These are phyloP conservation scores for Mallotus repandus DNA, from an alignment of 441 rosid genomes.

Conservation along the genomic window DNA sequence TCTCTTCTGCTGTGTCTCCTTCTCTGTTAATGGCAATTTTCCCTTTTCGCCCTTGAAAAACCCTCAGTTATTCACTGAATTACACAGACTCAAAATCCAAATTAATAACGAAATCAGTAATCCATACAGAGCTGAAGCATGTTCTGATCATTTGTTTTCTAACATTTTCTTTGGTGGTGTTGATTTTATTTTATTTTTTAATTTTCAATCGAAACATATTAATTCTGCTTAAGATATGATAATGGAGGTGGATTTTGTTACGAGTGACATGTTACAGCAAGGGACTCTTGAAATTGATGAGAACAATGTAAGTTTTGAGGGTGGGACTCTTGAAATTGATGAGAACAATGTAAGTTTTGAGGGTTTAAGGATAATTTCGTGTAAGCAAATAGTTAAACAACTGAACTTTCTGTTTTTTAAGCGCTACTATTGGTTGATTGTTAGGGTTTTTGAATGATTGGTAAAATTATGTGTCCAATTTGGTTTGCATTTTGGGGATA, in stretches of 20 bases:
- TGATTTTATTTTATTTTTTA: not conserved
- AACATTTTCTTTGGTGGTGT: not conserved
- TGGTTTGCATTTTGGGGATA: not conserved
- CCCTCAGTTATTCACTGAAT: not conserved
- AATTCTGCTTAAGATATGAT: conserved; percentile 14
- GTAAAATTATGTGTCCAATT: not conserved
- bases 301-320: conserved; percentile 46
- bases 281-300: conserved; percentile 53
- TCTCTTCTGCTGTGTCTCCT: not conserved
- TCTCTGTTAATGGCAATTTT: not conserved
- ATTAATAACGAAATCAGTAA: too few species aligned
- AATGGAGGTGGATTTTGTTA: conserved; percentile 71
- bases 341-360: conserved; percentile 49
- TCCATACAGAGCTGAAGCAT: not conserved
- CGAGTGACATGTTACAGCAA: conserved; percentile 49
- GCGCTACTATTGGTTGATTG: not conserved
- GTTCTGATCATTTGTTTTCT: not conserved
- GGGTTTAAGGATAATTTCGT: not conserved
- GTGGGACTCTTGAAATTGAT: conserved; percentile 51
- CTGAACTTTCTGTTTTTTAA: not conserved
- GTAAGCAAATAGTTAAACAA: not conserved
- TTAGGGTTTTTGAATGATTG: not conserved
- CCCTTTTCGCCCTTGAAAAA: not conserved
- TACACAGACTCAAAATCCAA: too few species aligned
- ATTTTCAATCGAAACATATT: not conserved